Conservation (phyloP, 2,329 filamentous ascomycete genomes). For the Chalara sp. region DNA sequence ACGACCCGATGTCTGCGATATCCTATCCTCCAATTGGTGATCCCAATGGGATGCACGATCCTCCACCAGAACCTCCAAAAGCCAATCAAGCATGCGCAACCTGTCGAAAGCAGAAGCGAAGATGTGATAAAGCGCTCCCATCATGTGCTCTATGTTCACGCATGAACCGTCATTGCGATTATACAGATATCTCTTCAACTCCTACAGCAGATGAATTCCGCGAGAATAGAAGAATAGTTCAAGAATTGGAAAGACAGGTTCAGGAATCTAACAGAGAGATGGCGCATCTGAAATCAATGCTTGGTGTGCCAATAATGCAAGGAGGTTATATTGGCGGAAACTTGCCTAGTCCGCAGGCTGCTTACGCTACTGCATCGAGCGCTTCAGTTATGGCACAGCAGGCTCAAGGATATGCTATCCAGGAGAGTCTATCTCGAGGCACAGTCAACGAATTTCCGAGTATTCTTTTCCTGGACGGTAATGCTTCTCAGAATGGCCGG, state of each 20-base stretch:
- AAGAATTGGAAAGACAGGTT: no score
- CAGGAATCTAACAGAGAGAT: conserved; percentile 28
- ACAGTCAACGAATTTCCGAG: conserved; percentile 33
- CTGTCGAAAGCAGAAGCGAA: conserved; percentile 43
- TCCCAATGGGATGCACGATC: conserved; percentile 9
- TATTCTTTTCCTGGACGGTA: conserved; percentile 37
- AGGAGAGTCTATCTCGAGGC: conserved; percentile 20
- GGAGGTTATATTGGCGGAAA: conserved; percentile 13
- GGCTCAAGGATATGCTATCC: conserved; percentile 3
- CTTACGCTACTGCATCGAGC: background rate
- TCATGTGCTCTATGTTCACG: conserved; percentile 39
- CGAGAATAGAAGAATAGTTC: conserved; percentile 3
- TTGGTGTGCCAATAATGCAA: conserved; percentile 22
- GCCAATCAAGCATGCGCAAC: conserved; percentile 36
- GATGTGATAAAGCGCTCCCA: conserved; percentile 44
- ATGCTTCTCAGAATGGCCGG: conserved; percentile 31
- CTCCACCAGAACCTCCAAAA: conserved; percentile 13
- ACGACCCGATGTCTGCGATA: no score
- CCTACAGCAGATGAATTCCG: conserved; percentile 35
- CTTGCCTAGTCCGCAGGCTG: conserved; percentile 6
- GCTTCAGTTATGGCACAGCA: background rate
- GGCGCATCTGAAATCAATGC: conserved; percentile 28
- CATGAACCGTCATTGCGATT: conserved; percentile 36
- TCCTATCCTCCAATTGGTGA: background rate
- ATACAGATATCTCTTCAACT: conserved; percentile 28